These are phyloP conservation scores for Cladosporium austrohemisphaericum DNA, from an alignment of 2,329 filamentous ascomycete species.

Conservation along the genomic window DNA sequence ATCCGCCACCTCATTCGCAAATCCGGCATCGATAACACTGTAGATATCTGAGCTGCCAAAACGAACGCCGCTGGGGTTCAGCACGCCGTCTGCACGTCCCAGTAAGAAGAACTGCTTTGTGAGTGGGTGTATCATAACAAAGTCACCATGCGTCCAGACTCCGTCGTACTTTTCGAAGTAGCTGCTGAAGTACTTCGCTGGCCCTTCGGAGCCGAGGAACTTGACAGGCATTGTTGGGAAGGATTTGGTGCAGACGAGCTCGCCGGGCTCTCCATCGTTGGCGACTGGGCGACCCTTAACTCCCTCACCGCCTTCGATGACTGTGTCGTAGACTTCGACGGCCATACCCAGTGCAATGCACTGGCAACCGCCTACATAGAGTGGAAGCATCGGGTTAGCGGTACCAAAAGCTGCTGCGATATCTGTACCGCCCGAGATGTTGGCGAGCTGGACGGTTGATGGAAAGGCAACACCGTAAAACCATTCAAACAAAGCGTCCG, in stretches of 20 bases:
- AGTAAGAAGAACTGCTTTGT: slow-evolving; percentile 64
- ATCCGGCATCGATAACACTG: slow-evolving; percentile 62
- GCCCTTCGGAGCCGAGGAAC: slow-evolving; percentile 39
- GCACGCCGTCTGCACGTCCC: slow-evolving; percentile 67
- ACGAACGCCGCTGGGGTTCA: slow-evolving; percentile 72
- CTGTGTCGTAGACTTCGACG: slow-evolving; percentile 59
- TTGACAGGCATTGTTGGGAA: slow-evolving; percentile 69
- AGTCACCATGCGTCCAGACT: slow-evolving; percentile 79
- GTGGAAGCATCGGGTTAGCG: slow-evolving; percentile 64
- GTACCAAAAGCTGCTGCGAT: slow-evolving; percentile 61
- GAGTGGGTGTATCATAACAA: slow-evolving; percentile 63
- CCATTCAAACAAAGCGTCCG: no score
- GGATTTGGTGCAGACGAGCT: slow-evolving; percentile 62
- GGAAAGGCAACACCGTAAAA: slow-evolving; percentile 69
- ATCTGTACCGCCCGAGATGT: slow-evolving; percentile 74
- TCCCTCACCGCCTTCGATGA: no score
- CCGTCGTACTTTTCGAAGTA: slow-evolving; percentile 44
- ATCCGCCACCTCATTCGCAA: slow-evolving; percentile 59
- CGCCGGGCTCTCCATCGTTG: slow-evolving; percentile 63
- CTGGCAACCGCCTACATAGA: slow-evolving; percentile 56
- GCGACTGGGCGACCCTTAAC: slow-evolving; percentile 36
- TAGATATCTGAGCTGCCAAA: slow-evolving; percentile 79
- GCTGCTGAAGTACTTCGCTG: slow-evolving; percentile 38
- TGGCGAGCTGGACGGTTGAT: slow-evolving; percentile 59
- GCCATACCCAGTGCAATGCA: slow-evolving; percentile 50